Evolutionary conservation across 2,329 filamentous ascomycete genomes (phyloP).

Genomic region (Fusarium paranaense): DNA sequence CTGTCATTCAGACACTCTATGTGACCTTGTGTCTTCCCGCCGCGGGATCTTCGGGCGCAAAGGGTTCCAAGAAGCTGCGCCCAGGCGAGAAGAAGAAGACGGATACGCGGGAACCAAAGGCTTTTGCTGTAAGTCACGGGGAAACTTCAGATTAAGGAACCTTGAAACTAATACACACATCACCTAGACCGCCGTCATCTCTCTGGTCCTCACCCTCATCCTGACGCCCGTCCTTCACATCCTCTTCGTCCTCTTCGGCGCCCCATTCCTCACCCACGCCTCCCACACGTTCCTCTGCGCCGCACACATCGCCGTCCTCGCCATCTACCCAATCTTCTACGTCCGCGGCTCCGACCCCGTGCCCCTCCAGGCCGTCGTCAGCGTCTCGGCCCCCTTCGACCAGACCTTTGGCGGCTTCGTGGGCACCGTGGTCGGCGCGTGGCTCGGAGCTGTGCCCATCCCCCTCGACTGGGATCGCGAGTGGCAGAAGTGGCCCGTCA

Average conservation of each 20-base stretch:
- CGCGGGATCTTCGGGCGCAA: slow-evolving; percentile 60
- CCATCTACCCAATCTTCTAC: slow-evolving; percentile 85
- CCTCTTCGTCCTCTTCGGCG: slow-evolving; percentile 87
- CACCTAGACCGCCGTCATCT: slow-evolving; percentile 58
- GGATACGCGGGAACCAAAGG: slow-evolving; percentile 57
- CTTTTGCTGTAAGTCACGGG: slow-evolving; percentile 56
- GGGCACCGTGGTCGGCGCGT: slow-evolving; percentile 85
- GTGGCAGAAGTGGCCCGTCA: slow-evolving; percentile 98
- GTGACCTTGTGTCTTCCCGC: slow-evolving; percentile 72
- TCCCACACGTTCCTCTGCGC: slow-evolving; percentile 83
- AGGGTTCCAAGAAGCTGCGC: slow-evolving; percentile 61
- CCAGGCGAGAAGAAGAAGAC: slow-evolving; percentile 66
- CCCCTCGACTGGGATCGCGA: slow-evolving; percentile 98
- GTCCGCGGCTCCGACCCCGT: slow-evolving; percentile 80
- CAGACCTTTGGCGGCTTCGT: slow-evolving; percentile 84
- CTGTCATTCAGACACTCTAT: slow-evolving; percentile 73
- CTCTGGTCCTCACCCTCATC: slow-evolving; percentile 72
- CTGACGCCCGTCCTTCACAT: slow-evolving; percentile 73
- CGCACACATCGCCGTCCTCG: slow-evolving; percentile 83
- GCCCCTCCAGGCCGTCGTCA: slow-evolving; percentile 78
- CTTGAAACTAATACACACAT: slow-evolving; percentile 17
- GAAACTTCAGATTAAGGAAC: too few relatives aligned
- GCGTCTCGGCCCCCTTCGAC: slow-evolving; percentile 79
- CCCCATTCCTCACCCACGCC: slow-evolving; percentile 85
- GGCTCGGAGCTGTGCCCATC: slow-evolving; percentile 94